Evolutionary conservation across 1,139 yeast species (phyloP), one percentile per base, ranked within the genome.

Genomic region (Diutina pseudorugosa): DNA sequence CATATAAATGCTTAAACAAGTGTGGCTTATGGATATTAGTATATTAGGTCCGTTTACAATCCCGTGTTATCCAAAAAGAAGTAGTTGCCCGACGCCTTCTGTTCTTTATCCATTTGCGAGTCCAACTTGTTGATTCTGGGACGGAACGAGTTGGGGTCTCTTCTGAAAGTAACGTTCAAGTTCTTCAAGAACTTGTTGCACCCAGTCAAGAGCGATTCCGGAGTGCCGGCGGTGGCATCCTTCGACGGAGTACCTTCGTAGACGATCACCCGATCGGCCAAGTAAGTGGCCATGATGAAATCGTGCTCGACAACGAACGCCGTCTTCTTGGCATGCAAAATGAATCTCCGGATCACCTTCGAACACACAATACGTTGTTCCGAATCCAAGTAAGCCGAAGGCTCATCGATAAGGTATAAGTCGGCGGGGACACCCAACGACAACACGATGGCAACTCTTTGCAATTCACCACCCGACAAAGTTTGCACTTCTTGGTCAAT

Each of bases 311-410:
- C 99, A 63, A 93, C 77, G 67, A 93, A 93, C 9, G 98, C 98
- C 51, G 98, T 90, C 79, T 91, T 93, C 77, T 93, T 91, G 61
- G 97, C 82, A 69, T 93, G 98, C 67, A 93, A 76, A 65, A 94
- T 88, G 67, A 89, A 93, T 71, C 96, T 85, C 80, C 97, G 87
- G 65, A 93, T 94, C 60, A 93, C 98, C 77, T 93, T 93, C 55
- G 98, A 87, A 77, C 98, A 94, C 61, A 93, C 85, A 66, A 93
- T 89, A 89, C 99, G 97, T 73, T 93, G 99, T 74, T 93, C 99
- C 55, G 98, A 91, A 75, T 93, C 98, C 69, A 93, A 81, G 73
- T 93, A 93, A 43, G 98, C 99, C 55, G 97, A 89, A 51, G 98
- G 98, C 73, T 93, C 98, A 72, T 93, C 98, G 62, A 93, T 93